These are phyloP conservation scores for Trypanosoma mega DNA, from an alignment of 208 protist genomes.

Conservation along the genomic window DNA sequence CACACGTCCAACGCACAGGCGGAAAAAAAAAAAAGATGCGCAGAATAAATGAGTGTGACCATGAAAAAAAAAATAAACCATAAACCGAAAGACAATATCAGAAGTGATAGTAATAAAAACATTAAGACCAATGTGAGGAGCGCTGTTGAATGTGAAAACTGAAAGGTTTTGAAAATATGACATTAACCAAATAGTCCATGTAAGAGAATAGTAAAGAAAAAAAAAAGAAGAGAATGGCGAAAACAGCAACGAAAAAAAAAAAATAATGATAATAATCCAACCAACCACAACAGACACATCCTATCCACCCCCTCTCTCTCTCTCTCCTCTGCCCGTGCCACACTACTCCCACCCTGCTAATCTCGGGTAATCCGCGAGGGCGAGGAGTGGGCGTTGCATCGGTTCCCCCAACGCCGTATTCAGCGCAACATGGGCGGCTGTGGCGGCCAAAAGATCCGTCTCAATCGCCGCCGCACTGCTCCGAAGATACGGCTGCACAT, in stretches of 20 bases:
- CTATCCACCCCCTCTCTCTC: too few relatives aligned
- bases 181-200: too few relatives aligned
- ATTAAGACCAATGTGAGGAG: too few relatives aligned
- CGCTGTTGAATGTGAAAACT: too few relatives aligned
- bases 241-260: conserved; percentile 17
- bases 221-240: conserved; percentile 8
- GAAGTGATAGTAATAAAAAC: conserved; percentile 17
- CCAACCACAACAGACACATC: too few relatives aligned
- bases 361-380: conserved; percentile 18
- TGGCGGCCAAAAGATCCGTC: conserved; percentile 55
- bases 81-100: too few relatives aligned
- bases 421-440: conserved; percentile 41
- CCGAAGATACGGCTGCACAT: conserved; percentile 31
- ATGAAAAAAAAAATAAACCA: conserved; percentile 11
- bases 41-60: conserved; percentile 2
- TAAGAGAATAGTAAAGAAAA: conserved; percentile 5
- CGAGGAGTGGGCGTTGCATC: conserved; percentile 11
- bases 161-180: too few relatives aligned
- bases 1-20: background rate
- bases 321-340: too few relatives aligned
- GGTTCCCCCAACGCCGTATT: conserved; percentile 22
- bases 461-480: conserved; percentile 51
- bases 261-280: conserved; percentile 20
- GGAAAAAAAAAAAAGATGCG: conserved; percentile 3
- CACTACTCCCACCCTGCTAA: conserved; percentile 15